Conservation (phyloP, 169 alveolate genomes). For the Babesia gibsoni region DNA sequence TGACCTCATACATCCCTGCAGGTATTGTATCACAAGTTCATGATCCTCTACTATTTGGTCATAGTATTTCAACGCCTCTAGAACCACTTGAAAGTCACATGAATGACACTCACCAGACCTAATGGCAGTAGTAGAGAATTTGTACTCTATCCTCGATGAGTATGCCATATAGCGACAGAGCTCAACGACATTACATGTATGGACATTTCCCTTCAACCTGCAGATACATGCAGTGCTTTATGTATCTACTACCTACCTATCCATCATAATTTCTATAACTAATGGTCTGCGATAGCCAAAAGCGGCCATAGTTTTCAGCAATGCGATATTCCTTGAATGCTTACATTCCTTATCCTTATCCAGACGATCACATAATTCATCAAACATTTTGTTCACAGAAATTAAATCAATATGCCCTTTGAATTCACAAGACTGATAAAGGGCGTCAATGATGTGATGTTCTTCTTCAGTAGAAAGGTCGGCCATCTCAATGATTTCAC, state of each 20-base stretch:
- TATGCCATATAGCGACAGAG: conserved; percentile 34
- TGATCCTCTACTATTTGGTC: conserved; percentile 38
- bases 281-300: conserved; percentile 27
- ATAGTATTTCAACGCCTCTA: conserved; percentile 34
- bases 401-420: conserved; percentile 13
- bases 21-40: conserved; percentile 7
- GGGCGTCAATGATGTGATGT: conserved; percentile 17
- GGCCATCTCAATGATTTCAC: conserved; percentile 49
- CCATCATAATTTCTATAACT: conserved; percentile 12
- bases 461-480: conserved; percentile 40
- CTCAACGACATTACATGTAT: conserved; percentile 29
- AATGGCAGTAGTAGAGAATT: neutral
- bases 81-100: too few relatives aligned
- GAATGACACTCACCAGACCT: conserved; percentile 36
- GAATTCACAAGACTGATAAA: conserved; percentile 31
- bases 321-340: conserved; percentile 35
- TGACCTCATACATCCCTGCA: conserved; percentile 15
- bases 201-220: conserved; percentile 31
- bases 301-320: conserved; percentile 38
- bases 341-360: conserved; percentile 7
- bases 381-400: conserved; percentile 27
- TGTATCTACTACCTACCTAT: neutral
- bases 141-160: neutral
- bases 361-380: conserved; percentile 39
- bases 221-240: conserved; percentile 1